Base-by-base conservation (phyloP, 192 early-diverging fungal genomes). In the Obelidium mucronatum region DNA sequence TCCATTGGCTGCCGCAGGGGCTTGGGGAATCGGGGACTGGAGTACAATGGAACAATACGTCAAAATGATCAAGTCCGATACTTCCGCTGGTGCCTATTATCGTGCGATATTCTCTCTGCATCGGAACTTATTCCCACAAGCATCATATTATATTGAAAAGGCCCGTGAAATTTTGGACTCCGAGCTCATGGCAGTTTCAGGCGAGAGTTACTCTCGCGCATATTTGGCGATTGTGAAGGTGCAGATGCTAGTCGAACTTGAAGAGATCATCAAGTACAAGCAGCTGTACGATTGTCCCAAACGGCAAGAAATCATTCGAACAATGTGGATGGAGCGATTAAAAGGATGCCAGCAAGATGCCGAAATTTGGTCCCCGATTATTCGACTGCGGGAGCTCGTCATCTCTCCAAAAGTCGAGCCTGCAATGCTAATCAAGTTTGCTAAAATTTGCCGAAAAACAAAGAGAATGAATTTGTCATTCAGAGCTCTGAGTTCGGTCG, bases 341-440 rank as follows among this genome's bases (percentile, higher is more conserved):
- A 77, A 80, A 67, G 71, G 94, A 3, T 90, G 91, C 75, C 93
- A 94, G 74, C 82, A 91, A 26, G 94, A 95, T 60, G 92, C 95
- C 0, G 93, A 94, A 40, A 89, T 95, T 55, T 96, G 95, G 95
- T 91, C 92, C 68, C 87, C 88, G 54, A 86, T 95, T 34, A 79
- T 96, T 66, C 89, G 89, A 26, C 88, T 96, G 36, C 92, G 91
- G 31, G 83, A 91, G 17, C 87, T 96, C 75, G 95, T 94, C 0
- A 73, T 96, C 33, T 85, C 93, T 1, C 95, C 95, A 8, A 86
- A 90, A 35, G 87, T 91, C 54, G 94, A 96, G 67, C 89, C 93
- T 86, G 94, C 93, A 34, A 91, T 91, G 83, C 93, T 92, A 84
- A 92, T 94, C 66, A 93, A 94, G 78, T 96, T 94, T 74, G 89